Evolutionary conservation across 1,284 basidiomycete species (phyloP).

Genomic region (Leccinum subrobustum): DNA sequence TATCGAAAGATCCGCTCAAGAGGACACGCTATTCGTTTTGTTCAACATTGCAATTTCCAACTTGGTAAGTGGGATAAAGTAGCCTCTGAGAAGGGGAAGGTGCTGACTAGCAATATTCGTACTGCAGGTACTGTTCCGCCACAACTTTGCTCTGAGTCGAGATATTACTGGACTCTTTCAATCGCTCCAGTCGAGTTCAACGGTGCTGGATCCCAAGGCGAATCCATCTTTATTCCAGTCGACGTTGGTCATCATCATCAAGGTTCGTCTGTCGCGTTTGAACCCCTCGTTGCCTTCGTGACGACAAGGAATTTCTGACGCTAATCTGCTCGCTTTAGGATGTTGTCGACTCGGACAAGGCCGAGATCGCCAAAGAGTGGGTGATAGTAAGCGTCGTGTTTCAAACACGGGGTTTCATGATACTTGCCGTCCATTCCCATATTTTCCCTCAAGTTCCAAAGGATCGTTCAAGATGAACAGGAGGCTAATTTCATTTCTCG

Average conservation of each 20-base stretch:
- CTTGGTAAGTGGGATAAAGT: conserved; percentile 26
- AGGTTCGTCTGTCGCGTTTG: conserved; percentile 35
- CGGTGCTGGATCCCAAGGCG: conserved; percentile 53
- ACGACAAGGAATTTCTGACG: neutral
- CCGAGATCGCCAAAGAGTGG: conserved; percentile 57
- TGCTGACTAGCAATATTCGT: neutral
- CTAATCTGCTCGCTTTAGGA: conserved; percentile 38
- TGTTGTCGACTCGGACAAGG: conserved; percentile 55
- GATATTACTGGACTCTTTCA: conserved; percentile 61
- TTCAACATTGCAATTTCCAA: conserved; percentile 68
- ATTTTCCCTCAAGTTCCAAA: conserved; percentile 53
- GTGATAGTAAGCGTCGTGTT: conserved; percentile 9
- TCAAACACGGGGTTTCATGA: neutral
- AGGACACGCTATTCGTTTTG: conserved; percentile 60
- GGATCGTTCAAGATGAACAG: conserved; percentile 59
- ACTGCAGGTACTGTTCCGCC: conserved; percentile 56
- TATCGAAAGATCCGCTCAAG: conserved; percentile 61
- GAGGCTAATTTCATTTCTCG: conserved; percentile 60
- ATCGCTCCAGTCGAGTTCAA: conserved; percentile 62
- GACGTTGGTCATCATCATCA: conserved; percentile 60
- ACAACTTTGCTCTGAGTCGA: conserved; percentile 60
- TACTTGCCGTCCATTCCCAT: conserved; percentile 25
- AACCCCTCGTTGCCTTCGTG: neutral
- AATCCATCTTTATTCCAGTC: conserved; percentile 62
- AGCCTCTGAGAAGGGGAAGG: neutral